Percentiles rank a stretch among this genome's conserved stretches.
Conservation (phyloP, 2,329 filamentous ascomycete species). For the Huntiella moniliformis region DNA sequence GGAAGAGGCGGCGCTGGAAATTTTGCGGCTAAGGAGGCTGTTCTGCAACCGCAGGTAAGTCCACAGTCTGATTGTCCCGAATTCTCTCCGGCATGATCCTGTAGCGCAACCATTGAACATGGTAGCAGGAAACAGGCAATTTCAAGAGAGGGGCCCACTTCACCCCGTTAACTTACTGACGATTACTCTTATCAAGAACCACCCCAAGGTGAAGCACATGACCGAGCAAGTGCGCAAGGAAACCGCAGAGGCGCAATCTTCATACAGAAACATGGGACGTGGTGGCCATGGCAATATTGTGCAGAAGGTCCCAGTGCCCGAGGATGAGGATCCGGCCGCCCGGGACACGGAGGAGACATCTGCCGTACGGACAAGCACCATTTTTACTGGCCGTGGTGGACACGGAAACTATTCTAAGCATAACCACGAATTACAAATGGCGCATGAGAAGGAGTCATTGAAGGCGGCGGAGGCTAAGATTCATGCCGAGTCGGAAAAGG, state of each 20-base stretch:
- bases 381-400: not conserved
- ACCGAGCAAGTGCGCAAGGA: no score
- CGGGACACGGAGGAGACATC: not conserved
- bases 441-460: not conserved
- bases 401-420: not conserved
- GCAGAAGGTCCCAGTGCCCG: not conserved
- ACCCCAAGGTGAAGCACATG: no score
- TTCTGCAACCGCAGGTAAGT: not conserved
- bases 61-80: no score
- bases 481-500: not conserved
- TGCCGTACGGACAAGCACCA: not conserved
- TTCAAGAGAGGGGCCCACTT: no score
- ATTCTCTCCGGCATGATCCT: no score
- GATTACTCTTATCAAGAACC: no score
- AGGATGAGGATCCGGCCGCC: not conserved
- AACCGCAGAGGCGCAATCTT: no score
- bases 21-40: constrained; percentile 18
- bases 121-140: no score
- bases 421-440: not conserved
- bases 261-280: not conserved
- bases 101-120: no score
- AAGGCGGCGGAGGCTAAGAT: not conserved
- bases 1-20: constrained; percentile 49
- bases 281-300: not conserved
- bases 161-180: no score